These are phyloP conservation scores for Wickerhamomyces pijperi DNA, from an alignment of 805 yeast genomes.

Conservation along the genomic window DNA sequence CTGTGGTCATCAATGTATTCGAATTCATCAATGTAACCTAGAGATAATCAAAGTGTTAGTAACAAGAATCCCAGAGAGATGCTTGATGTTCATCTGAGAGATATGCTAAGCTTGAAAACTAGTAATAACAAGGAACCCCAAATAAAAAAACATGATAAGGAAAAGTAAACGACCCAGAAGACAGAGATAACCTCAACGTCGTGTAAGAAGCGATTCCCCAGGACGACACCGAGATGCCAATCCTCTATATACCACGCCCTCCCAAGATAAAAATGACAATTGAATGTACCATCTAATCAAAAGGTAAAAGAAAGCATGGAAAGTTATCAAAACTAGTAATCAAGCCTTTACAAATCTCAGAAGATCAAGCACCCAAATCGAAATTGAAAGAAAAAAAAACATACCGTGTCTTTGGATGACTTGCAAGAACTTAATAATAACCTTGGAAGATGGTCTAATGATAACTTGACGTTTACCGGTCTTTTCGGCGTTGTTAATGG, in stretches of 20 bases:
- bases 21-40: conserved; percentile 84
- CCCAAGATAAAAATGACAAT: conserved; percentile 96
- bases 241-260: conserved; percentile 75
- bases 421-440: conserved; percentile 88
- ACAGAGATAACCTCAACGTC: conserved; percentile 11
- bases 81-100: too few species aligned
- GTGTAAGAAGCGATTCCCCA: conserved; percentile 24
- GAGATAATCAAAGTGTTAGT: conserved; percentile 2
- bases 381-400: conserved; percentile 26
- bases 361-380: not conserved
- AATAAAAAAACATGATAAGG: conserved; percentile 19
- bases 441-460: conserved; percentile 97
- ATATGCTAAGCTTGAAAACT: not conserved
- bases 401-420: conserved; percentile 97
- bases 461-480: conserved; percentile 98
- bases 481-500: conserved; percentile 98
- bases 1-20: conserved; percentile 98
- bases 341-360: not conserved
- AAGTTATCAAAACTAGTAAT: too few species aligned
- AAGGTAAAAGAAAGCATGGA: conserved; percentile 95
- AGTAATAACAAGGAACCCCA: not conserved
- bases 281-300: conserved; percentile 78
- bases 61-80: not conserved
- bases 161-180: conserved; percentile 23
- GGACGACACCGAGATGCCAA: conserved; percentile 1